A percentile compares a stretch with the other conserved stretches of the same genome.
Evolutionary conservation across 2,329 filamentous ascomycete species (phyloP).

Genomic region (Plenodomus tracheiphilus): DNA sequence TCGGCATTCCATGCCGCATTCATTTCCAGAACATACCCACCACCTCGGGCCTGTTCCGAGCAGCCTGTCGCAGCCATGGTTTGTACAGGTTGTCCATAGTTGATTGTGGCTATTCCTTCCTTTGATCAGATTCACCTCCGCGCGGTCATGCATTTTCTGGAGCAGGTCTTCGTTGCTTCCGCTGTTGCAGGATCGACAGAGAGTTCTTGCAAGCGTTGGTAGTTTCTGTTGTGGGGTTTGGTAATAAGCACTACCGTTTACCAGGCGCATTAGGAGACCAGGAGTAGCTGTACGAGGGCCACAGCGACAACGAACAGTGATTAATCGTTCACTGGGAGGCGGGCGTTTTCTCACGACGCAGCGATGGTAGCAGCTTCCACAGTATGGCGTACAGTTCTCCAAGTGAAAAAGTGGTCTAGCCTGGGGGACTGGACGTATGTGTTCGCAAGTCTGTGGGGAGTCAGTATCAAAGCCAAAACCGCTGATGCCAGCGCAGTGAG

Average conservation of each 20-base stretch:
- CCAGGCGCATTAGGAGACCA: slow-evolving; percentile 3
- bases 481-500: not conserved
- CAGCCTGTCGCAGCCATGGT: slow-evolving; percentile 6
- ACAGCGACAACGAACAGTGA: slow-evolving; percentile 14
- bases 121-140: not conserved
- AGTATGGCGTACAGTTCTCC: slow-evolving; percentile 26
- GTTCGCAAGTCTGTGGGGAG: slow-evolving; percentile 12
- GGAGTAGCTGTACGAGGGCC: slow-evolving; percentile 8
- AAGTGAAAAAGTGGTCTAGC: slow-evolving; percentile 19
- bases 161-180: not conserved
- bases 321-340: not conserved
- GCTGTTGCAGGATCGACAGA: slow-evolving; percentile 22
- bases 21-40: slow-evolving; percentile 21
- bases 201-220: not conserved
- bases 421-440: slow-evolving; percentile 7
- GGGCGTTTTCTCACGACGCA: slow-evolving; percentile 1
- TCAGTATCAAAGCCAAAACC: too few species aligned
- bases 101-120: not conserved
- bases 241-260: slow-evolving; percentile 4
- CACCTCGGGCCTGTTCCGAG: slow-evolving; percentile 24
- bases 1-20: slow-evolving; percentile 20
- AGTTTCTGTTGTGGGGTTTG: not conserved
- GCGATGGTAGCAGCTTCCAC: slow-evolving; percentile 23
- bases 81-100: slow-evolving; percentile 13
- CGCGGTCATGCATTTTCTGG: not conserved